phyloP scores from a whole-genome alignment of 345 rosid genomes.

The Excoecaria cochinchinensis region DNA sequence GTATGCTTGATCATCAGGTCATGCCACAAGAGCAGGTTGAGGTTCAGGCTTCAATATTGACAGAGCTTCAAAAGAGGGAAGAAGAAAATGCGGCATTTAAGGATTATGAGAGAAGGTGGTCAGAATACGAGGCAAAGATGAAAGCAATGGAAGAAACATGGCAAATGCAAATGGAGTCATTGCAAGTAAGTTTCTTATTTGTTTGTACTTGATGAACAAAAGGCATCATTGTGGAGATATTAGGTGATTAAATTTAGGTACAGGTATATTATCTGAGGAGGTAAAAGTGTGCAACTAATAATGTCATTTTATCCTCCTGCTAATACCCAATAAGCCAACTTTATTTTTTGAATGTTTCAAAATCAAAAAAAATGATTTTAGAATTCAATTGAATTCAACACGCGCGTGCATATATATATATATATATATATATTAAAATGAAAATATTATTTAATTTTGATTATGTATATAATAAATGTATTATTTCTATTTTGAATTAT shows the following conservation, averaged over 20 bases:
- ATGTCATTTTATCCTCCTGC: background rate
- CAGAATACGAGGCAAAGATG: conserved; percentile 79
- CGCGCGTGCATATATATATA: no score
- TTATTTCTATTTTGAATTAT: no score
- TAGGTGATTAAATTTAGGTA: background rate
- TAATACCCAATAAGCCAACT: no score
- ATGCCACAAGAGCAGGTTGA: conserved; percentile 54
- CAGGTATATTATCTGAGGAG: background rate
- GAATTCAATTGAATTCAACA: no score
- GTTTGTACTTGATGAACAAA: background rate
- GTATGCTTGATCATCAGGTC: conserved; percentile 44
- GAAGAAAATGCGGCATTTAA: conserved; percentile 72
- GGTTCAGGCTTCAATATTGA: conserved; percentile 48
- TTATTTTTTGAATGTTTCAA: no score
- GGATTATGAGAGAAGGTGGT: conserved; percentile 72
- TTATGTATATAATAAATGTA: no score
- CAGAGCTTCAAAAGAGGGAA: conserved; percentile 76
- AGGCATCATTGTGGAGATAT: background rate
- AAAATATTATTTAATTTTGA: no score
- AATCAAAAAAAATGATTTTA: no score
- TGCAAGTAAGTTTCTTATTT: conserved; percentile 56
- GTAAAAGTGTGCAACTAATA: background rate
- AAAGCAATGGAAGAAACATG: conserved; percentile 94
- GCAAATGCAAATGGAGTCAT: conserved; percentile 85
- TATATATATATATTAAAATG: no score